A percentile compares a stretch with the other conserved stretches of the same genome.
These are phyloP conservation scores for Cyclaneusma minus DNA, from an alignment of 2,329 filamentous ascomycete species.

Conservation along the genomic window DNA sequence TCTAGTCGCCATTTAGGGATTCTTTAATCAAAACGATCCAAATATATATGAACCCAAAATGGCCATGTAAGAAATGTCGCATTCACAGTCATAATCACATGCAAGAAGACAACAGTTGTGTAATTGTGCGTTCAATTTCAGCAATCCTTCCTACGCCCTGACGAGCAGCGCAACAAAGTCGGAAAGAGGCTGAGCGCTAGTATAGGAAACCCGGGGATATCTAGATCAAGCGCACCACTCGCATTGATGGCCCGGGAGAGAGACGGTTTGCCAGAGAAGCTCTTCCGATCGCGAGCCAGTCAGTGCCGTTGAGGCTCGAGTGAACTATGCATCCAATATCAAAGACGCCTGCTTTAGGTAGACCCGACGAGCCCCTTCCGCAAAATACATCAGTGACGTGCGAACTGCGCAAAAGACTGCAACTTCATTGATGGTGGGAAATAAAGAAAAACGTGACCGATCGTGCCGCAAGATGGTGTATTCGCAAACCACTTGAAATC, in stretches of 20 bases:
- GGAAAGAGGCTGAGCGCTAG: no score
- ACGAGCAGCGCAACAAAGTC: no score
- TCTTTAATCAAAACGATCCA: no score
- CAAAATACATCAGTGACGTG: no score
- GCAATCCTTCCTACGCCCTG: no score
- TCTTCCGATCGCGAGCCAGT: slow-evolving; percentile 11
- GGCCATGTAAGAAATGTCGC: no score
- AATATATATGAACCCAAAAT: no score
- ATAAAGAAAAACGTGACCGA: slow-evolving; percentile 21
- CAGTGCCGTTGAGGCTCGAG: slow-evolving; percentile 15
- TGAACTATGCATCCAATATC: slow-evolving; percentile 14
- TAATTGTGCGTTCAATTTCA: no score
- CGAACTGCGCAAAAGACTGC: no score
- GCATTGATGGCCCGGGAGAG: background rate
- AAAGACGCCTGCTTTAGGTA: slow-evolving; percentile 16
- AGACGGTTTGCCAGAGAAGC: slow-evolving; percentile 3
- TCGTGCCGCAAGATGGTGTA: slow-evolving; percentile 21
- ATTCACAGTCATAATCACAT: no score
- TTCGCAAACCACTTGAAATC: slow-evolving; percentile 18
- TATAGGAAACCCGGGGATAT: slow-evolving; percentile 16
- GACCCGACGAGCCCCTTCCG: slow-evolving; percentile 10
- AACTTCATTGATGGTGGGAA: slow-evolving; percentile 10
- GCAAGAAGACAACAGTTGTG: no score
- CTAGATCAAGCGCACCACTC: slow-evolving; percentile 14
- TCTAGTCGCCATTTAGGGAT: no score